phyloP scores from a whole-genome alignment of 805 yeast genomes.

The Candida krabiensis region DNA sequence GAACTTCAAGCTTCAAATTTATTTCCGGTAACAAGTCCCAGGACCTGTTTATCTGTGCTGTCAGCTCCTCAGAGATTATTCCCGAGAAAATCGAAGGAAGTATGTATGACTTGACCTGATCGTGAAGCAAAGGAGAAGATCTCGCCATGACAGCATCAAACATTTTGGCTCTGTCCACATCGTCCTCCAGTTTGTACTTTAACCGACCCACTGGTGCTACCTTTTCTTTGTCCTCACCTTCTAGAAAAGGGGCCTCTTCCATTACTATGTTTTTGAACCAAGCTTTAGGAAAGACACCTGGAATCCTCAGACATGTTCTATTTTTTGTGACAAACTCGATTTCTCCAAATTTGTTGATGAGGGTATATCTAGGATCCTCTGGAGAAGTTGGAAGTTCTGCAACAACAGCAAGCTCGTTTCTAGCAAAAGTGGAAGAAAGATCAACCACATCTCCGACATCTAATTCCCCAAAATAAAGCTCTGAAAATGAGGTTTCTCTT shows the following conservation, averaged over 20 bases:
- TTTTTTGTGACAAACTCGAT: slow-evolving; percentile 47
- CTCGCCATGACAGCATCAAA: slow-evolving; percentile 29
- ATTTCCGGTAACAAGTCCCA: slow-evolving; percentile 33
- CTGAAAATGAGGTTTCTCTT: slow-evolving; percentile 13
- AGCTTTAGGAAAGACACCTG: slow-evolving; percentile 45
- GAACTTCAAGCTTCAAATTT: slow-evolving; percentile 35
- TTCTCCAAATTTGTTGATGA: slow-evolving; percentile 57
- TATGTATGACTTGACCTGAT: slow-evolving; percentile 28
- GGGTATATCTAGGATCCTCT: slow-evolving; percentile 55
- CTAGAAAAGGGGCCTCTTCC: slow-evolving; percentile 28
- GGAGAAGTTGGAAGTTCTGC: slow-evolving; percentile 50
- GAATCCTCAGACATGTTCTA: slow-evolving; percentile 51
- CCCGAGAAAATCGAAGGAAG: slow-evolving; percentile 33
- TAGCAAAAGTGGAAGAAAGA: slow-evolving; percentile 40
- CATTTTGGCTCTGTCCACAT: slow-evolving; percentile 25
- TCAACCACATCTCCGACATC: slow-evolving; percentile 66
- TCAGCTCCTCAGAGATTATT: slow-evolving; percentile 28
- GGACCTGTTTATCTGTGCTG: slow-evolving; percentile 25
- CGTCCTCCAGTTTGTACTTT: slow-evolving; percentile 32
- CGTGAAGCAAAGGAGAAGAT: slow-evolving; percentile 4
- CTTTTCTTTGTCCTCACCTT: slow-evolving; percentile 8
- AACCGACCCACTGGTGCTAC: slow-evolving; percentile 34
- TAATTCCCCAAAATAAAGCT: slow-evolving; percentile 31
- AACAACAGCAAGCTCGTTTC: slow-evolving; percentile 51
- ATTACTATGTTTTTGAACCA: slow-evolving; percentile 34